Base-by-base conservation (phyloP, 2,329 filamentous ascomycete genomes). In the Fusarium pseudoanthophilum region DNA sequence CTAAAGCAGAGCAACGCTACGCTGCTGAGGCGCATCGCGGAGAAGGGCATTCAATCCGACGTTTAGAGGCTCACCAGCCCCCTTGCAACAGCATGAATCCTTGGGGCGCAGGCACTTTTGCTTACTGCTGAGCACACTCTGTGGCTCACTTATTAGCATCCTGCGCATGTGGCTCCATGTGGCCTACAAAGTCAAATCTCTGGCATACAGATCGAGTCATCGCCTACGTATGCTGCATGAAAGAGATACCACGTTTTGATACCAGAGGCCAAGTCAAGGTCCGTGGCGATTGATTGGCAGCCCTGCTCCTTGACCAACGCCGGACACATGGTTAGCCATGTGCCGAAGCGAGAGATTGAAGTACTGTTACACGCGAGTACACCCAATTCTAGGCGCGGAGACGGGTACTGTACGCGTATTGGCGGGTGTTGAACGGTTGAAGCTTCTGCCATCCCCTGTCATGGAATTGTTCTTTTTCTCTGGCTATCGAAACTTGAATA, bases 391-490 rank as follows among this genome's bases (percentile, higher is more conserved):
- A 32, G 49, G 53, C 21, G 58, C 24, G 40, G 36, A 56, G 40
- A 49, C 34, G 46, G 55, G 72, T 74, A 67, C 69, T 32, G 43
- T 53, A 67, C 49, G 64, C 64, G 64, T 74, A 60, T 59, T 32
- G 51, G 40, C 67, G 49, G 67, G 56, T 53, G 67, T 65, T 72
- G 52, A 40, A 39, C 48, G 56, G 71, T 69, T 74, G 48, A 48
- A 39, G 55, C 18, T 28, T 67, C 45, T 40, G n/a, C 64, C 57
- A 58, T 74, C 75, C 75, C 74, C 63, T 69, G 76, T 69, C 72
- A 56, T 78, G 56, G 77, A 78, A 78, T 78, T 78, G 77, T 78
- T 78, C 71, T 78, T 78, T 76, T 77, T 77, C 76, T 68, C 53
- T 59, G 39, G 68, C 73, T 69, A 67, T 69, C 64, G 58, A 56